These are phyloP conservation scores for Amesomyces nigricolor DNA, from an alignment of 2,329 filamentous ascomycete species.

Conservation along the genomic window DNA sequence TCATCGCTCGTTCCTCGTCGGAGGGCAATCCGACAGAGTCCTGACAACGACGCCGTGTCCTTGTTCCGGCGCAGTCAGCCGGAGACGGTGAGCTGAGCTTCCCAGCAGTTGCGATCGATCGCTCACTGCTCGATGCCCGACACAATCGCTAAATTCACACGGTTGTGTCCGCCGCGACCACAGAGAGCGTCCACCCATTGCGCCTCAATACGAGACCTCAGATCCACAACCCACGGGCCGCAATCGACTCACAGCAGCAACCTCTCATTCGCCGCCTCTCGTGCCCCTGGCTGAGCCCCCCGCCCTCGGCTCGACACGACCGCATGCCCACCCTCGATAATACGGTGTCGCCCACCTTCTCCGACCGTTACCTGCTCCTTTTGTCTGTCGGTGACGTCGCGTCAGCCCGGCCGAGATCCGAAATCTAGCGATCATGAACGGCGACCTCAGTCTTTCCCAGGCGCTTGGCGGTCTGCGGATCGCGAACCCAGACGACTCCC, in stretches of 20 bases:
- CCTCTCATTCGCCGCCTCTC: conserved; percentile 5
- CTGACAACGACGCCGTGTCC: neutral
- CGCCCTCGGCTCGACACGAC: conserved; percentile 10
- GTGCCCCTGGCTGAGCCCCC: neutral
- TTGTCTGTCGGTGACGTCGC: conserved; percentile 10
- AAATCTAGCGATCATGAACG: conserved; percentile 61
- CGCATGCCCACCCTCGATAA: conserved; percentile 16
- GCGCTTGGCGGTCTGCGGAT: conserved; percentile 92
- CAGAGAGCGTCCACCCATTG: conserved; percentile 3
- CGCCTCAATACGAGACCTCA: conserved; percentile 14
- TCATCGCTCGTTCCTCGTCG: conserved; percentile 3
- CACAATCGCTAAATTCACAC: conserved; percentile 17
- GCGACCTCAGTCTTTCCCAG: conserved; percentile 86
- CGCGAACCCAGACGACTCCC: conserved; percentile 79
- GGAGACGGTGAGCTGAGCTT: neutral
- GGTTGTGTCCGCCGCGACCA: conserved; percentile 13
- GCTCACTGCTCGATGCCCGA: conserved; percentile 14
- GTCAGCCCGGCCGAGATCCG: conserved; percentile 4
- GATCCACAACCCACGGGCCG: neutral
- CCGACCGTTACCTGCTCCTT: conserved; percentile 1
- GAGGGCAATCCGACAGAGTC: neutral
- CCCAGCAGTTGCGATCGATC: neutral
- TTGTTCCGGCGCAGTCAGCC: neutral
- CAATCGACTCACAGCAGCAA: neutral
- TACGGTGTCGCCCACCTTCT: conserved; percentile 10